Base-by-base conservation (phyloP, 352 stramenopile genomes). In the Phytopythium mirpurense region DNA sequence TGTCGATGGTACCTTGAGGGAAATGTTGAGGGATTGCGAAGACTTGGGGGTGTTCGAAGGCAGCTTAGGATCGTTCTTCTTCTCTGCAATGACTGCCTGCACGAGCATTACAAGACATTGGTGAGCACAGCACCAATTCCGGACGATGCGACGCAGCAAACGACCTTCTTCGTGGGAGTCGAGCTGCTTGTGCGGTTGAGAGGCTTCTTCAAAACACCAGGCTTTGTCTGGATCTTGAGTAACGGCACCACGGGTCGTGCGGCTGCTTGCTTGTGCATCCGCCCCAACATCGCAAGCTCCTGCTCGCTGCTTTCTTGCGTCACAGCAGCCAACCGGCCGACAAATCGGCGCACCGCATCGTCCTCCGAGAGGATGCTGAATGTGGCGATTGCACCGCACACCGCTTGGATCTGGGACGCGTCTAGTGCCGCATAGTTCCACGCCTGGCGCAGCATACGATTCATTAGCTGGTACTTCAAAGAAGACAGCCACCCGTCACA, bases 371-470 rank as follows among this genome's bases (percentile, higher is more conserved):
- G 29, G 18, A 76, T 37, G 19, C 55, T 62, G 53, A 86, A 86
- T 14, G 59, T 44, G 29, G 60, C 61, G 26, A 87, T 40, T 7
- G 73, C 54, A 38, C 66, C 54, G 60, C 70, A 83, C 35, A 86
- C 55, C 29, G 54, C 62, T 41, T 56, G 50, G 50, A 92, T 70
- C 45, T 76, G 67, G n/a, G 70, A 44, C 21, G 38, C 50, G 24
- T 67, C 67, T 18, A 90, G 65, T 16, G 71, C 71, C 32, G 75
- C 73, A 53, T 74, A 86, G 50, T 77, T 92, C 82, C 82, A 92
- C 24, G 74, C 74, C 74, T 84, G 37, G 1, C 10, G 18, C 5
- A 36, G 10, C 31, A 26, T 4, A 11, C 7, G 16, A 11, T 14
- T 36, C 2, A 42, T 40, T 51, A 36, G 16, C 24, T 19, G 2